Percentiles rank a stretch among this genome's conserved stretches.
Conservation (phyloP, 2,329 filamentous ascomycete species). For the Neopestalotiopsis sp. region DNA sequence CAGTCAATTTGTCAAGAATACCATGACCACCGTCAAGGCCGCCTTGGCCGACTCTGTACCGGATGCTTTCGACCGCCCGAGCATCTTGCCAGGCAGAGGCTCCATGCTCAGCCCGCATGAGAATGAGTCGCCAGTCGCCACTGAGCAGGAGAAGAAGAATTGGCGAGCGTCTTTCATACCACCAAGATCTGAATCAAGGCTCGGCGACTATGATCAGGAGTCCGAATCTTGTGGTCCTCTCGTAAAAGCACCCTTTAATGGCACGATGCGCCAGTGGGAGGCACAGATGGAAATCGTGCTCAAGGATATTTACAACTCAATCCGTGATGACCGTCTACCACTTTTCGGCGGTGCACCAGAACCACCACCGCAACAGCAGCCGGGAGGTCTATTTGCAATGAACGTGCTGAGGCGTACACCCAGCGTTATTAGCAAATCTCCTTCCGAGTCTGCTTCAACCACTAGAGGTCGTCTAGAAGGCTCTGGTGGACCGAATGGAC, state of each 20-base stretch:
- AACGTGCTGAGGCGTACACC: slow-evolving; percentile 83
- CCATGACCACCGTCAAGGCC: slow-evolving; percentile 85
- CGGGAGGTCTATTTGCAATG: slow-evolving; percentile 74
- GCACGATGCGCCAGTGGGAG: slow-evolving; percentile 82
- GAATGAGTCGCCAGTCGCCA: slow-evolving; percentile 26
- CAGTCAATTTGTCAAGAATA: slow-evolving; percentile 94
- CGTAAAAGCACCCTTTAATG: slow-evolving; percentile 78
- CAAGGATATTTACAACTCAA: slow-evolving; percentile 90
- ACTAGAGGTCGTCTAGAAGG: slow-evolving; percentile 75
- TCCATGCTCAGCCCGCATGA: slow-evolving; percentile 33
- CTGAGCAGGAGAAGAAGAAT: slow-evolving; percentile 32
- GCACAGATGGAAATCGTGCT: slow-evolving; percentile 87
- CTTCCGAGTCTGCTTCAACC: slow-evolving; percentile 76
- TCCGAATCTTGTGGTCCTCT: slow-evolving; percentile 73
- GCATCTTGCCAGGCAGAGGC: slow-evolving; percentile 55
- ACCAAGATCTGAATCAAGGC: slow-evolving; percentile 49
- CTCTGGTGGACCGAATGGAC: slow-evolving; percentile 53
- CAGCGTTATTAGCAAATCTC: slow-evolving; percentile 90
- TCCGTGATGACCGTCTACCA: slow-evolving; percentile 85
- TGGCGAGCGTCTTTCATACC: slow-evolving; percentile 55
- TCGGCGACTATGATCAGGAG: slow-evolving; percentile 44
- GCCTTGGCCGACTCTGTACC: slow-evolving; percentile 76
- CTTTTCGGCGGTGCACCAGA: slow-evolving; percentile 71
- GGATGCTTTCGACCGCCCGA: slow-evolving; percentile 66
- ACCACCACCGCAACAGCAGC: slow-evolving; percentile 49